phyloP scores from a whole-genome alignment of 2,329 filamentous ascomycete species.

The Cladophialophora carrionii region DNA sequence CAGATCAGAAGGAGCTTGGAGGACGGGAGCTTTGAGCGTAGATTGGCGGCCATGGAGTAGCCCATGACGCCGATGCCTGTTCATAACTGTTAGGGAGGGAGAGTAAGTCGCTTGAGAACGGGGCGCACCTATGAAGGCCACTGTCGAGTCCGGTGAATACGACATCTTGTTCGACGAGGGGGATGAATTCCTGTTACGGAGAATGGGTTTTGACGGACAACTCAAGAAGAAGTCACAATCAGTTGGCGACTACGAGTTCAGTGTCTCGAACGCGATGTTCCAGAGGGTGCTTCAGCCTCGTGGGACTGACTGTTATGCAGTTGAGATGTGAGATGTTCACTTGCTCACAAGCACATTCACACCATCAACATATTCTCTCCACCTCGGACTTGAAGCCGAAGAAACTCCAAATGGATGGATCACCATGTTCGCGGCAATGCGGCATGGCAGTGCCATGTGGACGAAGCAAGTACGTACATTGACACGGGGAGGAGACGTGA shows the following conservation, averaged over 20 bases:
- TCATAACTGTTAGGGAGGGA: neutral
- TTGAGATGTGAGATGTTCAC: neutral
- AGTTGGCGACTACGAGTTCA: neutral
- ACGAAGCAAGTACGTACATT: neutral
- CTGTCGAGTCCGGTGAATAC: slow-evolving; percentile 28
- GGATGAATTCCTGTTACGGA: neutral
- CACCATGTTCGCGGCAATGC: neutral
- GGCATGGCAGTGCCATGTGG: neutral
- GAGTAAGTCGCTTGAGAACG: neutral
- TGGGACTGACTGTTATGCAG: neutral
- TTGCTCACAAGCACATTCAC: neutral
- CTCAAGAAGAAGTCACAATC: neutral
- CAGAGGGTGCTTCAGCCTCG: slow-evolving; percentile 1
- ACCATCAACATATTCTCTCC: neutral
- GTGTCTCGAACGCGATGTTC: neutral
- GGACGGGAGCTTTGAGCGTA: slow-evolving; percentile 44
- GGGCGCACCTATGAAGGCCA: slow-evolving; percentile 35
- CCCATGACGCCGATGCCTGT: slow-evolving; percentile 49
- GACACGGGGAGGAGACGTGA: neutral
- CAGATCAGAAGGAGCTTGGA: slow-evolving; percentile 44
- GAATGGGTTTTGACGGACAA: neutral
- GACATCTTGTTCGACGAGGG: slow-evolving; percentile 7
- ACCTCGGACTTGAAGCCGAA: slow-evolving; percentile 5
- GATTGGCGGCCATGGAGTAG: slow-evolving; percentile 49
- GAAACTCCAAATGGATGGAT: slow-evolving; percentile 13